phyloP scores from a whole-genome alignment of 371 early-diverging fungal species.

The Lichtheimia ramosa region DNA sequence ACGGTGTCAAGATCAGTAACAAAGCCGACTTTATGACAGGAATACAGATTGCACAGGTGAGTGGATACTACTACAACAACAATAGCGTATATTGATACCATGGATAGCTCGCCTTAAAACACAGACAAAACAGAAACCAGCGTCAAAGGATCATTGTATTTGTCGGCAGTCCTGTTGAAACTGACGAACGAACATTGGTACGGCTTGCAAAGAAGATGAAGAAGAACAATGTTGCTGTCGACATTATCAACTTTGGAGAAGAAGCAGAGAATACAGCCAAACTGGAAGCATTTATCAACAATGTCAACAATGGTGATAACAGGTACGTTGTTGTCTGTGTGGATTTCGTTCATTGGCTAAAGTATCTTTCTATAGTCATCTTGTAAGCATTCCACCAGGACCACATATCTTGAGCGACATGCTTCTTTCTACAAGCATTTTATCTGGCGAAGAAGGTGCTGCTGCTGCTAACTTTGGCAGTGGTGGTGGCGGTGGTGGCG shows the following conservation, averaged over 20 bases:
- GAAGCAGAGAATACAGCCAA: constrained; percentile 86
- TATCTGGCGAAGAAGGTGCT: constrained; percentile 83
- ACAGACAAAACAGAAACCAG: constrained; percentile 96
- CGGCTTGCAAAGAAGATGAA: constrained; percentile 94
- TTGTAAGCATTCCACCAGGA: constrained; percentile 94
- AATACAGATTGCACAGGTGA: constrained; percentile 95
- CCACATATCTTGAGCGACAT: constrained; percentile 93
- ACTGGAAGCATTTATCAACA: constrained; percentile 87
- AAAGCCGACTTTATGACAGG: constrained; percentile 78
- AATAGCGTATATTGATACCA: too few relatives aligned
- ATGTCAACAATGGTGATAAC: constrained; percentile 89
- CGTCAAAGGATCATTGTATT: constrained; percentile 93
- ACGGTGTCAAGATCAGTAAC: constrained; percentile 77
- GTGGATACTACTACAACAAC: too few relatives aligned
- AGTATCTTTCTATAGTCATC: constrained; percentile 53
- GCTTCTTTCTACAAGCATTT: constrained; percentile 84
- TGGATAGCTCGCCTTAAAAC: constrained; percentile 87
- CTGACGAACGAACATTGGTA: constrained; percentile 85
- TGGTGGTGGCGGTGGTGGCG: constrained; percentile 47
- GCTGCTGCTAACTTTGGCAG: constrained; percentile 26
- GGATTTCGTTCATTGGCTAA: not conserved
- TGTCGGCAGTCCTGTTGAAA: constrained; percentile 86
- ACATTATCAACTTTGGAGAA: constrained; percentile 97
- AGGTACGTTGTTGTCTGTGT: constrained; percentile 47
- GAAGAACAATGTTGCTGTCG: constrained; percentile 96